These are phyloP conservation scores for Primulina huaijiensis DNA, from an alignment of 257 asterid genomes.

Conservation along the genomic window DNA sequence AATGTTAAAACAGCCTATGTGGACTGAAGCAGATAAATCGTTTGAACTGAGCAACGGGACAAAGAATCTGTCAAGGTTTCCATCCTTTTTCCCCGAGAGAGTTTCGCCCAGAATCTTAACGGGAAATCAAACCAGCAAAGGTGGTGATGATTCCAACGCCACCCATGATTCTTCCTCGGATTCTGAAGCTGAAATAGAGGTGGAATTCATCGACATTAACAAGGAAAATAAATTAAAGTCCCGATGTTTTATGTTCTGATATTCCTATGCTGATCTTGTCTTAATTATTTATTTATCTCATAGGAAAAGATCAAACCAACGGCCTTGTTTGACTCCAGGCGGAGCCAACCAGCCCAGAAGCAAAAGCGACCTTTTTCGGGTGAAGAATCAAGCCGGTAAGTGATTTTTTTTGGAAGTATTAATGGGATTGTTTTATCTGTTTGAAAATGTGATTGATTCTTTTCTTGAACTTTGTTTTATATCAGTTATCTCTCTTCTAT, in stretches of 20 bases:
- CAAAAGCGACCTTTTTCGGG: conserved; percentile 29
- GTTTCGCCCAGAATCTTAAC: conserved; percentile 46
- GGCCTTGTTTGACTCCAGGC: conserved; percentile 41
- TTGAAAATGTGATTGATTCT: background rate
- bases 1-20: conserved; percentile 48
- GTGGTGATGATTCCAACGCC: background rate
- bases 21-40: conserved; percentile 63
- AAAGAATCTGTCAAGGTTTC: conserved; percentile 42
- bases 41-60: conserved; percentile 32
- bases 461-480: conserved; percentile 17
- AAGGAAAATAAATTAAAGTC: conserved; percentile 14
- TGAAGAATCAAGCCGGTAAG: conserved; percentile 50
- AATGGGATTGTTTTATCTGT: conserved; percentile 3
- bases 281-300: conserved; percentile 27
- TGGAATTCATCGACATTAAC: conserved; percentile 35
- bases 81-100: conserved; percentile 64
- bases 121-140: conserved; percentile 23
- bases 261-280: conserved; percentile 31
- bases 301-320: conserved; percentile 47
- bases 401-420: conserved; percentile 16
- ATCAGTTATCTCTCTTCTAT: conserved; percentile 41
- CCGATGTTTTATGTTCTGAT: conserved; percentile 31
- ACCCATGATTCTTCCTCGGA: conserved; percentile 39
- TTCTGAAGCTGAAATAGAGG: conserved; percentile 48
- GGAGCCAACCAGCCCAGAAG: conserved; percentile 25